Evolutionary conservation across 1,284 basidiomycete genomes (phyloP).

Genomic region (Malassezia obtusa): DNA sequence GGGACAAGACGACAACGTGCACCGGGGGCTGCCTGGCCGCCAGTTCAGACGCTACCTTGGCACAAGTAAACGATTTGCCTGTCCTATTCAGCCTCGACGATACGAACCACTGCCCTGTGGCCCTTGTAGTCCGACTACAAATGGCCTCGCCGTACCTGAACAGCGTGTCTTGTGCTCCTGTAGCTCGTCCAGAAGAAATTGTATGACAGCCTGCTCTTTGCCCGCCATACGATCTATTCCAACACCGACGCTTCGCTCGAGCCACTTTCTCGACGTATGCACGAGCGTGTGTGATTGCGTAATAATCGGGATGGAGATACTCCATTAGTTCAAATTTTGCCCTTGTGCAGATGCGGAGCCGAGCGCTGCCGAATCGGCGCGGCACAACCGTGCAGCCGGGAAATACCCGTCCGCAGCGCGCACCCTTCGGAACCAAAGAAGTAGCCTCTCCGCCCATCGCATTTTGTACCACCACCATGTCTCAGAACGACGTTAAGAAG

Average conservation of each 20-base stretch:
- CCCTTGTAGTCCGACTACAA: constrained; percentile 67
- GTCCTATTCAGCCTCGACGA: neutral
- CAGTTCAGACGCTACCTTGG: constrained; percentile 51
- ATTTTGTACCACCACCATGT: neutral
- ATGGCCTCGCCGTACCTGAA: constrained; percentile 16
- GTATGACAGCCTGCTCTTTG: neutral
- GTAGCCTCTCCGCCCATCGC: neutral
- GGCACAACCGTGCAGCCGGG: neutral
- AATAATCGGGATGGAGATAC: neutral
- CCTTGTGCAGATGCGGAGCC: neutral
- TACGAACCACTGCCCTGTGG: constrained; percentile 56
- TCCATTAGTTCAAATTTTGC: neutral
- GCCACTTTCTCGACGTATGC: neutral
- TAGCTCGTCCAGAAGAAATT: constrained; percentile 1
- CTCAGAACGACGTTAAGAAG: constrained; percentile 8
- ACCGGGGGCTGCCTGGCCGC: constrained; percentile 54
- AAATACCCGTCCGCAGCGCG: neutral
- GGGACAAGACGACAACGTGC: constrained; percentile 61
- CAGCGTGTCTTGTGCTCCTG: neutral
- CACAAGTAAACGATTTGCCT: constrained; percentile 19
- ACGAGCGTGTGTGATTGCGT: neutral
- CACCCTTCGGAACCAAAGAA: neutral
- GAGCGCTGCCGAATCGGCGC: neutral
- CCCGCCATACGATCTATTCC: neutral
- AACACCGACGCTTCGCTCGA: neutral